These are phyloP conservation scores for Ceriops decandra DNA, from an alignment of 345 rosid genomes.

Conservation along the genomic window DNA sequence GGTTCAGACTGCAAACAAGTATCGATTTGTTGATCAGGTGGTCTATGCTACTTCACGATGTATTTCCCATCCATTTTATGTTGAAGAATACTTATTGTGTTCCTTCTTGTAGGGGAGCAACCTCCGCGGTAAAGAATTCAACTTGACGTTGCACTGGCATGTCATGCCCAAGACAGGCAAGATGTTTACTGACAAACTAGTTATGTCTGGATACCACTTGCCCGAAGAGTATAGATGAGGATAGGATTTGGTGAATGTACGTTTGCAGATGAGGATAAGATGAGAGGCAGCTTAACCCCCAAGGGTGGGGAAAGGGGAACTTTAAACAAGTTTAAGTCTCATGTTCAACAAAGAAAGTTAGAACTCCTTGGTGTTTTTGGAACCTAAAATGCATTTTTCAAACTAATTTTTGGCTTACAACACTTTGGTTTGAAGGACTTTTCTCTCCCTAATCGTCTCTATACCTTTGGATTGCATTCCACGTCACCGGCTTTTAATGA, in stretches of 20 bases:
- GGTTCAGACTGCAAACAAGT: slow-evolving; percentile 73
- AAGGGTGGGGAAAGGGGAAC: background rate
- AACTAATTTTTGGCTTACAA: too few relatives aligned
- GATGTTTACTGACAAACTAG: slow-evolving; percentile 75
- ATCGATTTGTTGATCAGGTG: slow-evolving; percentile 95
- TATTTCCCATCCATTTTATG: background rate
- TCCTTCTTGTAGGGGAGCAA: slow-evolving; percentile 57
- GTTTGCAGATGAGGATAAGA: slow-evolving; percentile 8
- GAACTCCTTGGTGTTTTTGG: too few relatives aligned
- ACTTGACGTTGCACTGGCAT: slow-evolving; percentile 91
- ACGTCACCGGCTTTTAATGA: too few relatives aligned
- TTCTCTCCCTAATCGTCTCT: too few relatives aligned
- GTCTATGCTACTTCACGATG: background rate
- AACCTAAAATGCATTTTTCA: too few relatives aligned
- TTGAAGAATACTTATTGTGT: slow-evolving; percentile 6
- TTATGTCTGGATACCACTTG: slow-evolving; percentile 66
- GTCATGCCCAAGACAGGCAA: slow-evolving; percentile 96
- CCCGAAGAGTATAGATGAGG: slow-evolving; percentile 72
- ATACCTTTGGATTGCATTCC: too few relatives aligned
- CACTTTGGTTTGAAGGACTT: too few relatives aligned
- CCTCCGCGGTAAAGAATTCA: slow-evolving; percentile 79
- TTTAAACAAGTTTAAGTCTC: slow-evolving; percentile 2
- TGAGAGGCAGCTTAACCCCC: slow-evolving; percentile 6
- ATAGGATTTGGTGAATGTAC: background rate
- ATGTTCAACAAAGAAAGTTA: slow-evolving; percentile 3